Conservation (phyloP, 164 flowering plant species). For the Amborella trichopoda region DNA sequence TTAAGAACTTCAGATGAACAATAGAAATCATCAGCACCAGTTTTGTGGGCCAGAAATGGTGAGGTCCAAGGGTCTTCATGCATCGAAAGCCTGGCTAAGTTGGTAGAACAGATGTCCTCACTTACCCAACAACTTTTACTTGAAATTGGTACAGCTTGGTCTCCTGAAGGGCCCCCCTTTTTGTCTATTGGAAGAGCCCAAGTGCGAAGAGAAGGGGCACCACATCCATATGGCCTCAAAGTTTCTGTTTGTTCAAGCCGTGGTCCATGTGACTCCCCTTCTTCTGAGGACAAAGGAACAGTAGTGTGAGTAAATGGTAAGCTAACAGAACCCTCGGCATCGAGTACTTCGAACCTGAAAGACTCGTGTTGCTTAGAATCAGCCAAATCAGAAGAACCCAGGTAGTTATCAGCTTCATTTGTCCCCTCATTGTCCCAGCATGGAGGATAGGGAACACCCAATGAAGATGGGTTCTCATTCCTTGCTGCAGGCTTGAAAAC, state of each 20-base stretch:
- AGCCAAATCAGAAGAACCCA: constrained; percentile 39
- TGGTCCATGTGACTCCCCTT: neutral
- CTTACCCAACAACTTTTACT: constrained; percentile 17
- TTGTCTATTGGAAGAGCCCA: constrained; percentile 53
- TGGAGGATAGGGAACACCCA: constrained; percentile 6
- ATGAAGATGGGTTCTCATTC: constrained; percentile 45
- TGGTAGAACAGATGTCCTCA: constrained; percentile 24
- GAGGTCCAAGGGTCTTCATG: constrained; percentile 7
- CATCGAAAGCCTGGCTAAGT: constrained; percentile 27
- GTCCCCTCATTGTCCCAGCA: constrained; percentile 7
- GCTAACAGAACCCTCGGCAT: constrained; percentile 12
- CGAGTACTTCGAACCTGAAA: constrained; percentile 21
- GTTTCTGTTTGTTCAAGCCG: constrained; percentile 3
- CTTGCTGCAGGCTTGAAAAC: constrained; percentile 69
- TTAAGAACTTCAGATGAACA: constrained; percentile 11
- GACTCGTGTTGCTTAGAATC: constrained; percentile 15
- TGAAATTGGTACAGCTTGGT: constrained; percentile 7
- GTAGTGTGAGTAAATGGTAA: constrained; percentile 13
- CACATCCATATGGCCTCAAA: constrained; percentile 1
- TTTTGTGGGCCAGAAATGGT: constrained; percentile 1
- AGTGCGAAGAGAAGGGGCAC: constrained; percentile 65
- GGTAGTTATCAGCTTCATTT: constrained; percentile 27
- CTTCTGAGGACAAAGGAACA: constrained; percentile 7
- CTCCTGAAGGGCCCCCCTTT: constrained; percentile 6
- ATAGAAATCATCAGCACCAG: constrained; percentile 7